Evolutionary conservation across 441 rosid genomes (phyloP), one percentile per base, ranked within the genome.

Genomic region (Corymbia calophylla): DNA sequence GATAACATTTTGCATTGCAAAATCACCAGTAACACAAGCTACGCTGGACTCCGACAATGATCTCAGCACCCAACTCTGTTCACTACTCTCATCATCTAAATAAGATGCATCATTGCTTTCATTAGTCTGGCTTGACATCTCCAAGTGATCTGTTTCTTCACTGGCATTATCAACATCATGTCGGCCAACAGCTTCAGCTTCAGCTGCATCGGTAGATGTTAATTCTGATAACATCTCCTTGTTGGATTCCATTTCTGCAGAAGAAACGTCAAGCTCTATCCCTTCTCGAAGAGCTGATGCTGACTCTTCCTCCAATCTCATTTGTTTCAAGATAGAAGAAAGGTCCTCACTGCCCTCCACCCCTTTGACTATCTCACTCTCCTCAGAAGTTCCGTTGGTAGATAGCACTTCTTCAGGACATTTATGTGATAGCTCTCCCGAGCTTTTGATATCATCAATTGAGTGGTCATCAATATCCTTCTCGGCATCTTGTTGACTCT

Each of bases 1-100:
- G 85, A 98, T 94, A 92, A 97, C 99, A 92, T 98, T 97, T 93
- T 97, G 99, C 99, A 97, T 97, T 10, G 99, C 99, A 90, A 90
- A 96, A 93, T 98, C 99, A 89, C 96, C 94, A 82, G 98, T 98
- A 87, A 98, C 93, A 92, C 99, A 98, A 91, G 99, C 99, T 47
- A 98, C 96, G 90, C 95, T 95, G 39, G 99, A 97, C 90, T 98
- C 98, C 6, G 99, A 96, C 68, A 98, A 92, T 51, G 99, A 96
- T 92, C 98, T 96, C 91, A 95, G 87, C 92, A 94, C 93, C 98
- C 96, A 95, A 91, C 99, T 96, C 91, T 96, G 95, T 93, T 97
- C 98, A 62, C 98, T 96, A 91, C 94, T 93, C 91, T 91, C 93
- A 91, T 95, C 99, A 91, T 97, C 99, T 19, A 86, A 92, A 86